A percentile compares a stretch with the other conserved stretches of the same genome.
phyloP scores from a whole-genome alignment of 495 filamentous ascomycete species.

The Aspergillus baeticus region DNA sequence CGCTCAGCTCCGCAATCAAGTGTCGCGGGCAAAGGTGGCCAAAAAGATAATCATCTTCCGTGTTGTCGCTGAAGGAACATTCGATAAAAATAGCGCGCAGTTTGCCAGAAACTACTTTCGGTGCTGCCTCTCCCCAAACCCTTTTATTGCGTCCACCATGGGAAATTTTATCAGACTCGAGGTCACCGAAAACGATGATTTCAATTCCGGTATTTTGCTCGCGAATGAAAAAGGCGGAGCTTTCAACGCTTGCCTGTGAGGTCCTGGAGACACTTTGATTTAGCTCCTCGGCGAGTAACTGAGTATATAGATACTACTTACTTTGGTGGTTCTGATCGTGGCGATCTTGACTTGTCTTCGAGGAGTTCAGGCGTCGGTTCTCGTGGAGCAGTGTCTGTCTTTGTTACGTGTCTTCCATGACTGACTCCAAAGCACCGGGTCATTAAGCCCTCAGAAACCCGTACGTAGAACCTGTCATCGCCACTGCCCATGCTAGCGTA shows the following conservation, averaged over 20 bases:
- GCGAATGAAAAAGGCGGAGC: conserved; percentile 88
- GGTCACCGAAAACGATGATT: conserved; percentile 90
- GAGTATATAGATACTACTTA: too few species aligned
- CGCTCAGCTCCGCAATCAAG: conserved; percentile 71
- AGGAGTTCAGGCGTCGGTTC: too few species aligned
- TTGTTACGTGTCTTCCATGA: conserved; percentile 82
- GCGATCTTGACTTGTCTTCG: too few species aligned
- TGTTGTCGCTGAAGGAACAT: conserved; percentile 82
- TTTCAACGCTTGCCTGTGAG: conserved; percentile 62
- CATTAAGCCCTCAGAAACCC: conserved; percentile 76
- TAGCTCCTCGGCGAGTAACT: background rate
- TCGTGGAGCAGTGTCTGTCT: conserved; percentile 30
- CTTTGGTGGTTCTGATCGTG: too few species aligned
- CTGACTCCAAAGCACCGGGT: conserved; percentile 78
- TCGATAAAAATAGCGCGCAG: conserved; percentile 88
- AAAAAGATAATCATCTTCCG: conserved; percentile 72
- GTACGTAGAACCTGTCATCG: conserved; percentile 74
- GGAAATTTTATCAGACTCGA: conserved; percentile 87
- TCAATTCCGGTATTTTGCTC: conserved; percentile 66
- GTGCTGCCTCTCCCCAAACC: conserved; percentile 84
- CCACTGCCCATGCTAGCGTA: conserved; percentile 76
- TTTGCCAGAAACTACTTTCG: conserved; percentile 66
- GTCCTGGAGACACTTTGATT: conserved; percentile 20
- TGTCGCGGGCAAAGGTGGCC: conserved; percentile 86
- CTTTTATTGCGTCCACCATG: conserved; percentile 71